Base-by-base conservation (phyloP, 495 filamentous ascomycete genomes). In the Clavariopsis aquatica region DNA sequence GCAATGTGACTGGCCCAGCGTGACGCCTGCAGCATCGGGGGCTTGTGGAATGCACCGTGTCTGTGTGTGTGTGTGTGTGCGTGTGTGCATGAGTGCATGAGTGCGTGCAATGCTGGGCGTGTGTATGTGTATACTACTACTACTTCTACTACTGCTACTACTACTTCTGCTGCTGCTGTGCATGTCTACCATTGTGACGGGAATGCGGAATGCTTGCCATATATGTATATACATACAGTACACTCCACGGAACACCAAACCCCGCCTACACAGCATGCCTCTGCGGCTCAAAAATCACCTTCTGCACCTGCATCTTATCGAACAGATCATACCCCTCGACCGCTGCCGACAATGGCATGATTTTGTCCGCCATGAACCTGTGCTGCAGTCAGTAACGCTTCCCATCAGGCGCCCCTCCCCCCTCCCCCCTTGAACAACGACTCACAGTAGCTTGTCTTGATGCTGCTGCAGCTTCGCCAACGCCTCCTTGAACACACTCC, bases 291-390 rank as follows among this genome's bases (percentile, higher is more conserved):
- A 88, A 88, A 5, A 88, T 77, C 28, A 91, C 88, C 82, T 98
- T 98, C 70, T 96, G 92, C 57, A 85, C 91, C 78, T 94, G 87
- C 91, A 93, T 92, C 64, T 87, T 85, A 70, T 98, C 90, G 78
- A 96, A 97, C 22, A 97, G 74, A 43, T 95, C 89, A 77, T 96
- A 97, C 9, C 88, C 94, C 73, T 93, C 89, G 15, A 92, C 87
- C 1, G 92, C 94, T 64, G 91, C 79, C 2, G 84, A 83, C 45
- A 97, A 80, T 22, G 90, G 90, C 91, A 97, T 96, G 70, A 96
- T 88, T 72, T 93, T 92, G 62, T 96, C 91, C 8, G 87, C 85
- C 90, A 97, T 95, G 79, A 96, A 96, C 45, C 92, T 76, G 60
- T 49, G 74, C 45, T 76, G 64, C 47, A 65, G 43, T 57, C 34